Base-by-base conservation (phyloP, 177 flowering plant species). In the Telopea speciosissima region DNA sequence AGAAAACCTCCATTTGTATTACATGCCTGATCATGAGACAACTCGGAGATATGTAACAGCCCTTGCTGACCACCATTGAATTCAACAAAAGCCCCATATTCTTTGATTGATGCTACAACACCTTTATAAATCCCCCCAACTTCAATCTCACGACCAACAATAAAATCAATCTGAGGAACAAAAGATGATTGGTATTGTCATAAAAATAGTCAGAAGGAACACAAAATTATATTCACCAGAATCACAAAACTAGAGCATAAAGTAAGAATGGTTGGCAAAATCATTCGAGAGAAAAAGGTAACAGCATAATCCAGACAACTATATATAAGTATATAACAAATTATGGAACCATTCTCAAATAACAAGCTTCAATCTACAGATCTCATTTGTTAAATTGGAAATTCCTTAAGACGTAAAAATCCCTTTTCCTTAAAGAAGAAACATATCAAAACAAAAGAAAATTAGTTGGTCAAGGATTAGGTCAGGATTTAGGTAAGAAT, bases 41-140 rank as follows among this genome's bases (percentile, higher is more conserved):
- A 83, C 84, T 93, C 98, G 49, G 97, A 93, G 44, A 91, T 82
- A 81, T 95, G 99, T 33, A 95, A 82, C 69, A 95, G 88, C 45
- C 99, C 99, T 73, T 89, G 90, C 72, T 95, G 99, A 56, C 99
- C 99, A 73, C 99, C 98, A 84, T 87, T 93, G 69, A 95, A 89
- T 81, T 95, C 97, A 73, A 95, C 93, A 81, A 95, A 93, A 54
- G 97, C 97, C 70, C 99, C 99, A 80, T 88, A 93, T 78, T 95
- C 98, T 79, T 95, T 93, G 10, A 93, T 69, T 72, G 98, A 86
- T 16, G 83, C 75, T 44, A 95, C 92, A 75, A 86, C 70, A 45
- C 99, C 99, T 81, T 90, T 91, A 74, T 93, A 95, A 56, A 85
- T 71, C 13, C 96, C 90, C 66, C 99, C 99, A 68, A 90, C 79